Evolutionary conservation across 2,329 filamentous ascomycete species (phyloP), one percentile per base, ranked within the genome.

Genomic region (Elsinoe batatas): DNA sequence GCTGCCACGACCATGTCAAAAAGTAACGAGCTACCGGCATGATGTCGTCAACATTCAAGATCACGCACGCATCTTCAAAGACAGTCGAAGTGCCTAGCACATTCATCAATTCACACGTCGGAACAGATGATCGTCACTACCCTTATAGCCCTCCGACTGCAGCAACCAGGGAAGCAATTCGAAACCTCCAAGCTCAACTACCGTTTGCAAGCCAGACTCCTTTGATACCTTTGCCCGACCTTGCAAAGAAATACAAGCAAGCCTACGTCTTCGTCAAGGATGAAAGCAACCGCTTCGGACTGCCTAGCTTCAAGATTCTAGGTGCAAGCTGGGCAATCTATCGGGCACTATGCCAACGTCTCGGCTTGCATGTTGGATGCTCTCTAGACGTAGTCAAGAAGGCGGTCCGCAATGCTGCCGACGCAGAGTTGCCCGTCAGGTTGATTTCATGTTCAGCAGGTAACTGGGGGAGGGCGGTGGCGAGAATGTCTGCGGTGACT

Each of bases 271-370:
- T 83, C 36, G 64, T 90, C 60, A 91, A 91, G 64, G 81, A 90
- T 62, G 87, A 91, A 67, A 82, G 79, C 26, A 73, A 70, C 54
- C 78, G 87, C 4, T 80, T 88, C 36, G 82, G 83, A 0, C 74
- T 91, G 1, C 84, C 85, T 0, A 79, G 86, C 0, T 91, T 91
- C 74, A 93, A 93, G 68, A 87, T 91, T 43, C 77, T 91, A 0
- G 88, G 87, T 17, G 87, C 87, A 1, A 87, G 84, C 0, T 91
- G 85, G 85, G 85, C 80, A 0, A 76, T 79, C 2, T 84, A 81
- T 61, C 76, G 79, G 5, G 79, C 83, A 64, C 88, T 5, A 65
- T 71, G 0, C 64, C 69, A 1, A 38, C 66, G 70, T 6, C 67
- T 82, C 0, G 67, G 64, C 1, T 67, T 82, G 0, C 67, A 74